These are phyloP conservation scores for Cryptococcus sp. DNA, from an alignment of 1,284 basidiomycete genomes.

Conservation along the genomic window DNA sequence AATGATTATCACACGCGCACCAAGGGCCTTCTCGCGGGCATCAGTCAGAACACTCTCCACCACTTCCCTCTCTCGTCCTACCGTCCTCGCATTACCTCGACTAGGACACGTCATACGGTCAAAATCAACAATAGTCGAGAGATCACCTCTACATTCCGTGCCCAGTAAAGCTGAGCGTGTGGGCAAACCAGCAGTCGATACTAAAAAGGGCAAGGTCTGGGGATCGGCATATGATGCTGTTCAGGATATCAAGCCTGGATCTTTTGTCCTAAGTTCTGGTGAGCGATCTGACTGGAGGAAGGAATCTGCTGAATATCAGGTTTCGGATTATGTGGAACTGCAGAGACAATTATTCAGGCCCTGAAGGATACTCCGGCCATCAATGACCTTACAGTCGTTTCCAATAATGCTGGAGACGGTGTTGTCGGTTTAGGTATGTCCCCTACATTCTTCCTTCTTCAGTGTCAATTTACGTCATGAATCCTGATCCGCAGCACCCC, in stretches of 20 bases:
- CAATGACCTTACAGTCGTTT: slow-evolving; percentile 70
- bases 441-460: neutral
- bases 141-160: slow-evolving; percentile 7
- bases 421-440: slow-evolving; percentile 70
- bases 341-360: slow-evolving; percentile 80
- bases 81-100: too few species aligned
- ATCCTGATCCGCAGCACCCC: slow-evolving; percentile 56
- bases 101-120: too few species aligned
- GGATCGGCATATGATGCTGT: slow-evolving; percentile 72
- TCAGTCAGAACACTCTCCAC: too few species aligned
- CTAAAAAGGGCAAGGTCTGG: slow-evolving; percentile 62
- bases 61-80: too few species aligned
- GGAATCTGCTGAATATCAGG: slow-evolving; percentile 14
- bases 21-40: too few species aligned
- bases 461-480: neutral
- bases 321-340: slow-evolving; percentile 48
- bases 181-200: slow-evolving; percentile 20
- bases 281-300: too few species aligned
- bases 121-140: neutral
- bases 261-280: slow-evolving; percentile 77
- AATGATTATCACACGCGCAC: too few species aligned
- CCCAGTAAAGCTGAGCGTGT: slow-evolving; percentile 19
- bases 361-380: slow-evolving; percentile 69
- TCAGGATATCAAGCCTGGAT: slow-evolving; percentile 72
- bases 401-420: slow-evolving; percentile 79